These are phyloP conservation scores for Withania somnifera DNA, from an alignment of 305 asterid genomes.

Conservation along the genomic window DNA sequence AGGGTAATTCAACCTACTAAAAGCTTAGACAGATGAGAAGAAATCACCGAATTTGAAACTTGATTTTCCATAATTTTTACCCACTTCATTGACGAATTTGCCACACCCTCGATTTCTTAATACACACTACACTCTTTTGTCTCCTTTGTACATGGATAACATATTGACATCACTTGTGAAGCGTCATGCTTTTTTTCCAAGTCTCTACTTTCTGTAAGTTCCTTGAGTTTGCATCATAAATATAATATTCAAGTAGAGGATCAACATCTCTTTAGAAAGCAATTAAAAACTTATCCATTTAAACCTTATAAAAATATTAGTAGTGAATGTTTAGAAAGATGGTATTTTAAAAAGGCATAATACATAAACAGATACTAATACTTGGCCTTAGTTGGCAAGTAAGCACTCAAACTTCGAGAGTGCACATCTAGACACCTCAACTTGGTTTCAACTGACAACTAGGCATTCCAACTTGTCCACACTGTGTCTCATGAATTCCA, in stretches of 20 bases:
- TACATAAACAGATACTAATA: neutral
- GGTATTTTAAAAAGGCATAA: neutral
- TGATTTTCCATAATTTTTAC: neutral
- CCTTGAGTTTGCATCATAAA: neutral
- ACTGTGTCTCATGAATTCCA: neutral
- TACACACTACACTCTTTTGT: neutral
- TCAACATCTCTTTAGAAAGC: neutral
- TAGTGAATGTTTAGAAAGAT: neutral
- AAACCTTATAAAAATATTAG: neutral
- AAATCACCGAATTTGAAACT: neutral
- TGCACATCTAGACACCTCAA: neutral
- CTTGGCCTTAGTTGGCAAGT: rapidly evolving
- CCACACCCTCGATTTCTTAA: neutral
- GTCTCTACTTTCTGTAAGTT: neutral
- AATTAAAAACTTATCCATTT: no score
- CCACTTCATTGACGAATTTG: neutral
- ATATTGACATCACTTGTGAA: neutral
- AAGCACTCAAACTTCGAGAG: neutral
- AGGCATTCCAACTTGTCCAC: neutral
- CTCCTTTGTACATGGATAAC: neutral
- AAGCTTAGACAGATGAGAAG: neutral
- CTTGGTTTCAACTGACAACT: neutral
- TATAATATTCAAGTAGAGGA: neutral
- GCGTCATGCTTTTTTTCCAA: neutral
- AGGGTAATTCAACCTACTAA: no score